Evolutionary conservation across 768 basidiomycete genomes (phyloP).

Genomic region (Suillus lakei): DNA sequence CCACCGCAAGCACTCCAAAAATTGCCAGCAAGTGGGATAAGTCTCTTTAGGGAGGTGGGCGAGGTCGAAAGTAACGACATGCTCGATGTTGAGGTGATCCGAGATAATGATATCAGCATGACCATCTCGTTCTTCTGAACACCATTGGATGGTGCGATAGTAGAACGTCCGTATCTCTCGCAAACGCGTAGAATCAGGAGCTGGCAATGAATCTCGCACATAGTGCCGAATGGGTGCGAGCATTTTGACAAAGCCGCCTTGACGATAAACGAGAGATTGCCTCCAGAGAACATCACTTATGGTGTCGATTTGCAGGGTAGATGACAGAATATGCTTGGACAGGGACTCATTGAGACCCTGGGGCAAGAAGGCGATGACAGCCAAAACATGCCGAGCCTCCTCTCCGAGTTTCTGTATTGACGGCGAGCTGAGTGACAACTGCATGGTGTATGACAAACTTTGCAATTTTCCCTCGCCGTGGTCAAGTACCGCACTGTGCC

Average conservation of each 20-base stretch:
- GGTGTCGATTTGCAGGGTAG: not conserved
- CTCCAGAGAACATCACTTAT: not conserved
- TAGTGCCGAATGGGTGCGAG: slow-evolving; percentile 3
- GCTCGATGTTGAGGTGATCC: not conserved
- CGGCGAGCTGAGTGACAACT: not conserved
- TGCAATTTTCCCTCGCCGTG: not conserved
- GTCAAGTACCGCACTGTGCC: not conserved
- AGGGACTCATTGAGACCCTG: slow-evolving; percentile 1
- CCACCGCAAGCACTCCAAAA: not conserved
- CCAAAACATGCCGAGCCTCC: not conserved
- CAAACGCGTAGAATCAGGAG: not conserved
- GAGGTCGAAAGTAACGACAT: not conserved
- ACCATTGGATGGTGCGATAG: not conserved
- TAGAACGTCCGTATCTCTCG: not conserved
- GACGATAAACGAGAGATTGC: slow-evolving; percentile 1
- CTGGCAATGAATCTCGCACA: not conserved
- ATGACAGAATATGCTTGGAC: not conserved
- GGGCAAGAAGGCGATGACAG: slow-evolving; percentile 3
- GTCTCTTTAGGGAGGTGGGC: not conserved
- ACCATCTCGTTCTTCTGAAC: not conserved
- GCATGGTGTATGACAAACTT: not conserved
- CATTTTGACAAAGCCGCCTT: not conserved
- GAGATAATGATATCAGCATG: not conserved
- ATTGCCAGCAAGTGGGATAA: not conserved
- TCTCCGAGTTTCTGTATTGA: not conserved